Conservation (phyloP, 2,329 filamentous ascomycete species). For the Arthrobotrys sphaeroides region DNA sequence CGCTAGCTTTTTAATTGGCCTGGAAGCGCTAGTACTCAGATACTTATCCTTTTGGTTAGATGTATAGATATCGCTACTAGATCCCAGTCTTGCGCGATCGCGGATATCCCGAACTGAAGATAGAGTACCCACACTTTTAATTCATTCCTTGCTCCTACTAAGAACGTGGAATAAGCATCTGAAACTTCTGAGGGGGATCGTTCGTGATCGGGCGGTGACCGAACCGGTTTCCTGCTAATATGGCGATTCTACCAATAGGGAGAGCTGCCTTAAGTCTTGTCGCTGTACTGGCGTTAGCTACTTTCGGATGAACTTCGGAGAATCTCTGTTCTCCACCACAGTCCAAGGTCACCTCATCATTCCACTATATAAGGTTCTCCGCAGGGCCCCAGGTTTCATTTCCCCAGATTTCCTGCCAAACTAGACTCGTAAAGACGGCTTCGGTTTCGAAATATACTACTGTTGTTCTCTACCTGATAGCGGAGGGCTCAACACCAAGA, state of each 20-base stretch:
- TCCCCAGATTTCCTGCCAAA: background rate
- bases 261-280: background rate
- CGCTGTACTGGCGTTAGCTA: background rate
- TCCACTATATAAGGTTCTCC: constrained; percentile 13
- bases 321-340: constrained; percentile 19
- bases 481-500: background rate
- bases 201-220: background rate
- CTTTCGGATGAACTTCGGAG: constrained; percentile 47
- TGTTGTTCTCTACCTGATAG: too few relatives aligned
- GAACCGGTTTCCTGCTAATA: background rate
- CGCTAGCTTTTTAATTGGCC: too few relatives aligned
- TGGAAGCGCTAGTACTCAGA: too few relatives aligned
- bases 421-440: background rate
- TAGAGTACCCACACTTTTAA: too few relatives aligned
- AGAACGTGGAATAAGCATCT: too few relatives aligned
- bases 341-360: background rate
- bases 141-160: too few relatives aligned
- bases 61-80: too few relatives aligned
- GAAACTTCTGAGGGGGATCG: too few relatives aligned
- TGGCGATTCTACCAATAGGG: background rate
- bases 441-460: background rate
- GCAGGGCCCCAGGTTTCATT: background rate
- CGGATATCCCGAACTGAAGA: too few relatives aligned
- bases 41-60: too few relatives aligned
- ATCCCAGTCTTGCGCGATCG: too few relatives aligned